phyloP scores from a whole-genome alignment of 2,329 filamentous ascomycete genomes.

The Penicillium hordei region DNA sequence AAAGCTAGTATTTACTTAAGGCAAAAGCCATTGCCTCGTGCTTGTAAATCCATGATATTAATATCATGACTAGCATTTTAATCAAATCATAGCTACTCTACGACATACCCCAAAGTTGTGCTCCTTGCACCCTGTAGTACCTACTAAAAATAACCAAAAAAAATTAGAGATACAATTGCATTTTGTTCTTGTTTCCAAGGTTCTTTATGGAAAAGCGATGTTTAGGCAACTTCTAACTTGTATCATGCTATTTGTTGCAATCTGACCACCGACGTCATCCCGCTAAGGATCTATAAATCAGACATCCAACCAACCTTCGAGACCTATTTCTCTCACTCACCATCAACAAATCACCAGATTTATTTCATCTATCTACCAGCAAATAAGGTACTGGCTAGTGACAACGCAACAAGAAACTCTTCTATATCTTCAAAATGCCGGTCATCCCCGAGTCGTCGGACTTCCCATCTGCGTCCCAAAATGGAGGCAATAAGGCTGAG shows the following conservation, averaged over 20 bases:
- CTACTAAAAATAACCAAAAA: background rate
- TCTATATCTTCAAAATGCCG: constrained; percentile 27
- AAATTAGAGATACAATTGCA: background rate
- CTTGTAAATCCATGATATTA: too few relatives aligned
- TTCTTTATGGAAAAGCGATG: background rate
- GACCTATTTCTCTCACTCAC: background rate
- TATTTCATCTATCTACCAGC: background rate
- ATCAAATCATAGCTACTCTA: background rate
- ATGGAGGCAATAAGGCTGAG: constrained; percentile 20
- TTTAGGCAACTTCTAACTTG: background rate
- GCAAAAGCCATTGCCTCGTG: background rate
- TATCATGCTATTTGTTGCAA: constrained; percentile 1
- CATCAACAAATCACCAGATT: background rate
- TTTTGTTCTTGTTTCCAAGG: background rate
- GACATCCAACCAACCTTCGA: background rate
- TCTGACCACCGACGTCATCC: constrained; percentile 25
- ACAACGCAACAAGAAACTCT: background rate
- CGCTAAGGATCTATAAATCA: constrained; percentile 15
- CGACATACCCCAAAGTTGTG: background rate
- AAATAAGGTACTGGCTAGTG: background rate
- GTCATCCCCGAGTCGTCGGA: constrained; percentile 31
- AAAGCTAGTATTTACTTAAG: background rate
- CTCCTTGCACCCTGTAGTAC: background rate
- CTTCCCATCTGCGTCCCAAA: constrained; percentile 22
- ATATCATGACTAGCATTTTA: background rate